Evolutionary conservation across 805 yeast genomes (phyloP).

Genomic region (Candida chauliodis): DNA sequence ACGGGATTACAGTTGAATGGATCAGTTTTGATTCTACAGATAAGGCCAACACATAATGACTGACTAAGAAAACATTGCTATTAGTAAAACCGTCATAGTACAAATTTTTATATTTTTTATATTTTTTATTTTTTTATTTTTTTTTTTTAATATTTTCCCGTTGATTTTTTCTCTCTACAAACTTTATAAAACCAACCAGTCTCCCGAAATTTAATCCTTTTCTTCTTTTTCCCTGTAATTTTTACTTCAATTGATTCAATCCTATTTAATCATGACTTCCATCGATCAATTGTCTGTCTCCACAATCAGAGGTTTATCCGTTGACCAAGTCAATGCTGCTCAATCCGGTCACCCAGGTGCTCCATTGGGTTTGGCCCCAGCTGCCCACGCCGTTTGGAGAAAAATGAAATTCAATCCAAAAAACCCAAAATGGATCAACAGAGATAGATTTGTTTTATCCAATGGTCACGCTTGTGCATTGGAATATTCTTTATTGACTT

Average conservation of each 20-base stretch:
- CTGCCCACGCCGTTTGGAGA: constrained; percentile 84
- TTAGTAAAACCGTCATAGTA: too few species aligned
- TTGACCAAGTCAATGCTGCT: constrained; percentile 82
- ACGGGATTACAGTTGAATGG: too few species aligned
- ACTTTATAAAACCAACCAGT: constrained; percentile 1
- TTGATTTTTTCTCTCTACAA: too few species aligned
- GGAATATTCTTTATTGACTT: constrained; percentile 77
- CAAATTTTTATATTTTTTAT: too few species aligned
- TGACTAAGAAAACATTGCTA: too few species aligned
- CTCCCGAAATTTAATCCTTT: constrained; percentile 5
- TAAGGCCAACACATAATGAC: too few species aligned
- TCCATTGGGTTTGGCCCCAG: constrained; percentile 96
- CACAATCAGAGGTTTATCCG: constrained; percentile 86
- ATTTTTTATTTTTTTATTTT: too few species aligned
- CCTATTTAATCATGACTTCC: not conserved
- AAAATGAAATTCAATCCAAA: constrained; percentile 84
- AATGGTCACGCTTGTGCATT: constrained; percentile 97
- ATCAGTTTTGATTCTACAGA: too few species aligned
- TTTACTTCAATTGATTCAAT: constrained; percentile 1
- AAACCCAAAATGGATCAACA: constrained; percentile 88
- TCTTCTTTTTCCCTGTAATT: constrained; percentile 4
- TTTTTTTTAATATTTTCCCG: too few species aligned
- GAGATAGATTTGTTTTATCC: constrained; percentile 92
- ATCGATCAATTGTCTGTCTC: constrained; percentile 73
- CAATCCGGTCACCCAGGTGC: constrained; percentile 99